Base-by-base conservation (phyloP, 2,329 filamentous ascomycete species). In the Microcera coccophila region DNA sequence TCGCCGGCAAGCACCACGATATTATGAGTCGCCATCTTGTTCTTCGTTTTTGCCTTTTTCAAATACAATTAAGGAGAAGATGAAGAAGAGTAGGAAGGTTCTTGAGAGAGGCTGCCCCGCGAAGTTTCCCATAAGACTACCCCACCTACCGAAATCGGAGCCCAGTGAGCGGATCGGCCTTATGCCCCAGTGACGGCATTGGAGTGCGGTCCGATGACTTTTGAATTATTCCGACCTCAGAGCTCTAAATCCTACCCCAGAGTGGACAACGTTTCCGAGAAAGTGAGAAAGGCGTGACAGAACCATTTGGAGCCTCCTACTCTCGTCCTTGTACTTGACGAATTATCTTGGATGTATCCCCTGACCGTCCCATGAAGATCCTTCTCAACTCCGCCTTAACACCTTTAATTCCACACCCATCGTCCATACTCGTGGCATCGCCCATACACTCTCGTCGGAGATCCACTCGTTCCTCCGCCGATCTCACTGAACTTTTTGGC, bases 1-100 rank as follows among this genome's bases (percentile, higher is more conserved):
- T 94, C 89, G 61, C 87, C 87, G 39, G 69, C 85, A 65, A 91
- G 87, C 45, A 91, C 85, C 49, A 90, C 86, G 63, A 90, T 85
- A 53, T 88, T 88, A 64, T 81, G 83, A 38, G 78, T 74, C 54
- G 82, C 68, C 85, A 89, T 89, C 24, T 38, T 47, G 18, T 26
- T 12, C 22, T 32, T 45, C 29, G 35, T n/a, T 35, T 17, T 2
- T 34, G 12, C 22, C 36, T 39, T 12, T 26, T 15, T 19, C 18
- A 28, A 39, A 44, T 26, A 16, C n/a, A 41, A 47, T 34, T 21
- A 33, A 20, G n/a, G 48, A 21, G 45, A 16, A 38, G 36, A 32
- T 39, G 16, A 31, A 38, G 38, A 48, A 41, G 26, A 39, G 35
- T 47, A 18, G 33, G 31, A 32, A 42, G 36, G 39, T 18, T 31